These are phyloP conservation scores for Globisporangium parvum DNA, from an alignment of 352 stramenopile genomes.

Conservation along the genomic window DNA sequence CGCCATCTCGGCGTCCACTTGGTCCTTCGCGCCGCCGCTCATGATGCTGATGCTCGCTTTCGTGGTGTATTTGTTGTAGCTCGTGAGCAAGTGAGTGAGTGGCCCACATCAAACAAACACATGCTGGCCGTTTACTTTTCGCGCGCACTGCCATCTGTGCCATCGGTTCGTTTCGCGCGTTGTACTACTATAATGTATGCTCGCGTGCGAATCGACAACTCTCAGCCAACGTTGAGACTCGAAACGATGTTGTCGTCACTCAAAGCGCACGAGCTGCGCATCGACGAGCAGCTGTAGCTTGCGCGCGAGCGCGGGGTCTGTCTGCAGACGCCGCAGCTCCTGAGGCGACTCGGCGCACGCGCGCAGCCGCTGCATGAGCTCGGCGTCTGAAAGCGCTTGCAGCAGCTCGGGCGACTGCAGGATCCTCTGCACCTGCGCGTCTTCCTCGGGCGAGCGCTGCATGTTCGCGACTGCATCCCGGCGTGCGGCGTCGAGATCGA, in stretches of 20 bases:
- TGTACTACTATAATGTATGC: too few relatives aligned
- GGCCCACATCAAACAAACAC: too few relatives aligned
- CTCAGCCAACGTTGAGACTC: too few relatives aligned
- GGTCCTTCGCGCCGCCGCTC: conserved; percentile 48
- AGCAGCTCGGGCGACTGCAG: conserved; percentile 60
- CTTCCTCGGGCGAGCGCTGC: conserved; percentile 47
- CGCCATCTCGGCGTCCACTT: conserved; percentile 86
- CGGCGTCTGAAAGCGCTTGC: conserved; percentile 44
- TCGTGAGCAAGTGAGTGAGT: too few relatives aligned
- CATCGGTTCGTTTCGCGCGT: too few relatives aligned
- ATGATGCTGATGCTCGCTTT: conserved; percentile 8
- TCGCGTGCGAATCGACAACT: too few relatives aligned
- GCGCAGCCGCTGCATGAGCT: conserved; percentile 52
- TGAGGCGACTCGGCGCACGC: conserved; percentile 32
- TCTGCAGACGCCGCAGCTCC: conserved; percentile 30
- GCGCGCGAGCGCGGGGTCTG: conserved; percentile 34
- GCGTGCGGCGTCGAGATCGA: conserved; percentile 49
- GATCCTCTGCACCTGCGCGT: conserved; percentile 63
- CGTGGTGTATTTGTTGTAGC: neutral
- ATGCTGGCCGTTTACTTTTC: too few relatives aligned
- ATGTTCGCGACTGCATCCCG: conserved; percentile 55
- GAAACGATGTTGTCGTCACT: too few relatives aligned
- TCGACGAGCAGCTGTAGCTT: conserved; percentile 56
- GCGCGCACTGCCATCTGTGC: too few relatives aligned
- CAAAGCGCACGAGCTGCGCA: conserved; percentile 53